phyloP scores from a whole-genome alignment of 1,284 basidiomycete species.

The Stygiomarasmius scandens region DNA sequence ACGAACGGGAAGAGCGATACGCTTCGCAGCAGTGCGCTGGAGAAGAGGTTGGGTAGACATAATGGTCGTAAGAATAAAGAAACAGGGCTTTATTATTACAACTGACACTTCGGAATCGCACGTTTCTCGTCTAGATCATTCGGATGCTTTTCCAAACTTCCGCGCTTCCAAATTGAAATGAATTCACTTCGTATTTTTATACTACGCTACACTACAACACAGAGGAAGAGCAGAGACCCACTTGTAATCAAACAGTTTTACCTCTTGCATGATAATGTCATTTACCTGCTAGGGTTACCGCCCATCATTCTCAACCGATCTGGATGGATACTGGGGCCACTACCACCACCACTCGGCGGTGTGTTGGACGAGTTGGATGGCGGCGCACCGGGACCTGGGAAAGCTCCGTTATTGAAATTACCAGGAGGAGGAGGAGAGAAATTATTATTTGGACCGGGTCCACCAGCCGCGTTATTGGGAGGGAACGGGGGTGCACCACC shows the following conservation, averaged over 20 bases:
- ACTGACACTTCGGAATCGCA: constrained; percentile 12
- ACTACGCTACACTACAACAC: background rate
- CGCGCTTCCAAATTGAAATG: no score
- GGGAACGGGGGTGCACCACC: constrained; percentile 59
- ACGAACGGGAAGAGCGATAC: constrained; percentile 92
- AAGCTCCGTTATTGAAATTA: constrained; percentile 52
- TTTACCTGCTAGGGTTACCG: constrained; percentile 15
- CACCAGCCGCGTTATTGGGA: constrained; percentile 43
- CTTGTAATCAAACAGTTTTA: background rate
- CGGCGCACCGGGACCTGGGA: constrained; percentile 45
- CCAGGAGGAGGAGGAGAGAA: constrained; percentile 60
- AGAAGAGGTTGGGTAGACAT: constrained; percentile 99
- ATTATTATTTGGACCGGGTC: constrained; percentile 24
- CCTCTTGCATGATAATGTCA: background rate
- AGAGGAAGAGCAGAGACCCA: background rate
- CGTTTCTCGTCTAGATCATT: constrained; percentile 11
- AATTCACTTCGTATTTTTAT: no score
- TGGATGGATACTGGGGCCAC: constrained; percentile 74
- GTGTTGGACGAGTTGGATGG: constrained; percentile 44
- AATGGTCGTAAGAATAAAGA: constrained; percentile 16
- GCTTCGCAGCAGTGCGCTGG: constrained; percentile 93
- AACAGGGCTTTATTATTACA: background rate
- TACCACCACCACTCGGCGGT: constrained; percentile 33
- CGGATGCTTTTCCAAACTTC: background rate
- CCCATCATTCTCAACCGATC: constrained; percentile 85